Percentiles rank a stretch among this genome's conserved stretches.
phyloP scores from a whole-genome alignment of 2,329 filamentous ascomycete species.

The Parastagonospora nodorum region DNA sequence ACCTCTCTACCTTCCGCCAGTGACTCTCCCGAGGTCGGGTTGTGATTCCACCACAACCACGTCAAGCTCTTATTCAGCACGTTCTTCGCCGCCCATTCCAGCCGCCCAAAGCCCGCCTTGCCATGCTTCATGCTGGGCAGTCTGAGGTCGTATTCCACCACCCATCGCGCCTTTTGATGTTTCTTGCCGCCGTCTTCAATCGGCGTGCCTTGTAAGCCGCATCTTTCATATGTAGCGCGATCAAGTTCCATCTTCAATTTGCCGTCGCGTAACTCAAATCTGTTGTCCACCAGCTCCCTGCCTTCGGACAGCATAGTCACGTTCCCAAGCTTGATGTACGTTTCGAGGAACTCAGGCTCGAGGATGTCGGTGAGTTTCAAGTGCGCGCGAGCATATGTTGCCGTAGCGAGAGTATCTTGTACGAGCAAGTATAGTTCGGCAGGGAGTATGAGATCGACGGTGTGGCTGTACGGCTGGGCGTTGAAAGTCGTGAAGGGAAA shows the following conservation, averaged over 20 bases:
- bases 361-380: slow-evolving; percentile 76
- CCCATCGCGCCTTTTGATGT: slow-evolving; percentile 75
- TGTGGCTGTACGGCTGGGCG: slow-evolving; percentile 70
- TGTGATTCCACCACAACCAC: slow-evolving; percentile 78
- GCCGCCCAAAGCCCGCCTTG: slow-evolving; percentile 79
- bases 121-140: slow-evolving; percentile 78
- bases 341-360: slow-evolving; percentile 76
- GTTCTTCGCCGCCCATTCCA: slow-evolving; percentile 78
- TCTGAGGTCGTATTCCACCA: slow-evolving; percentile 77
- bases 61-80: slow-evolving; percentile 69
- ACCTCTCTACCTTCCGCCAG: slow-evolving; percentile 29
- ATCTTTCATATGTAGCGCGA: slow-evolving; percentile 79
- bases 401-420: slow-evolving; percentile 44
- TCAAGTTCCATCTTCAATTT: slow-evolving; percentile 76
- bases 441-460: slow-evolving; percentile 75
- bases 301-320: slow-evolving; percentile 85
- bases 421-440: slow-evolving; percentile 63
- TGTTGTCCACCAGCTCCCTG: slow-evolving; percentile 69
- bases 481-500: slow-evolving; percentile 76
- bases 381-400: slow-evolving; percentile 69
- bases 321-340: slow-evolving; percentile 82
- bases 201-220: slow-evolving; percentile 77
- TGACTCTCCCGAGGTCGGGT: slow-evolving; percentile 26
- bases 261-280: slow-evolving; percentile 73
- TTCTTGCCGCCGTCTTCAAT: slow-evolving; percentile 63